phyloP scores from a whole-genome alignment of 352 stramenopile genomes.

The Globisporangium recalcitrans region DNA sequence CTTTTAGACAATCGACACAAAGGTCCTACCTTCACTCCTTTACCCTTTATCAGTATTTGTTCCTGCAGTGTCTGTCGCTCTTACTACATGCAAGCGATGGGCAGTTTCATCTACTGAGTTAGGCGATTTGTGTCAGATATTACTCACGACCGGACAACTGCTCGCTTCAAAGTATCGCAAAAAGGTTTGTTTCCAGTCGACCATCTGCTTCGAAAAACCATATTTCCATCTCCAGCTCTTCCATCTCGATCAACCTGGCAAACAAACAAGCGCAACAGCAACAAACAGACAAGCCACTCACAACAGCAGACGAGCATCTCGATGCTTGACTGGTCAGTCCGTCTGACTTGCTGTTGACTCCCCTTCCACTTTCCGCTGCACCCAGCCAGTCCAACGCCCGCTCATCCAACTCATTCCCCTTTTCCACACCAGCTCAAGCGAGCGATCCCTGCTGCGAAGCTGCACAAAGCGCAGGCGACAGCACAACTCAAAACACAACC shows the following conservation, averaged over 20 bases:
- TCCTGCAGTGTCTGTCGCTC: neutral
- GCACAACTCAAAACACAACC: neutral
- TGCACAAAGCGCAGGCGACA: neutral
- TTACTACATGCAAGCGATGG: neutral
- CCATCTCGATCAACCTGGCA: neutral
- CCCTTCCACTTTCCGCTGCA: neutral
- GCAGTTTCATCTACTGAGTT: neutral
- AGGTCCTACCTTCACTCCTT: neutral
- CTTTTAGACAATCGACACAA: neutral
- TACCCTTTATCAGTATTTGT: neutral
- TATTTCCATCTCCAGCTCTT: neutral
- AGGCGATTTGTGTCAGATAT: neutral
- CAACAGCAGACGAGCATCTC: neutral
- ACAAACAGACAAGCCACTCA: neutral
- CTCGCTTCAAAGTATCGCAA: neutral
- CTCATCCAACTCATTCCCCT: neutral
- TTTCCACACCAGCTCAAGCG: neutral
- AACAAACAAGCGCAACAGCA: neutral
- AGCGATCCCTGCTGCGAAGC: neutral
- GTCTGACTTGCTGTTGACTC: neutral
- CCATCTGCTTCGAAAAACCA: slow-evolving; percentile 1
- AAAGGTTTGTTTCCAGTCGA: neutral
- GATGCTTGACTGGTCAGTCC: neutral
- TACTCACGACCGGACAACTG: neutral
- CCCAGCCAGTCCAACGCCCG: neutral